phyloP scores from a whole-genome alignment of 805 yeast genomes.

The Ogataea ramenticola region DNA sequence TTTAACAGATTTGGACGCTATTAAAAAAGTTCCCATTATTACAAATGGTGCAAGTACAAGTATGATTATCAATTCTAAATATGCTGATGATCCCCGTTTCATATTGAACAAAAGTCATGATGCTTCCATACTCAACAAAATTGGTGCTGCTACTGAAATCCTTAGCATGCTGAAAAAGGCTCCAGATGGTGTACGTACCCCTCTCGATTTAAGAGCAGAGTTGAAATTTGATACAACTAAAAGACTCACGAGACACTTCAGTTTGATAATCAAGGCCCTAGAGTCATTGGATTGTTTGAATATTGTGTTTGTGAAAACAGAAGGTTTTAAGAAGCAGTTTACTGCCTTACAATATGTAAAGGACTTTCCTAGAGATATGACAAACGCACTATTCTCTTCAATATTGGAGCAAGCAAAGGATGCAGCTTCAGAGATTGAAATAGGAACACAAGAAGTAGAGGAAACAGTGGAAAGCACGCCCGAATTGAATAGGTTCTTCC shows the following conservation, averaged over 20 bases:
- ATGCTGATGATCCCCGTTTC: slow-evolving; percentile 12
- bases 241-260: slow-evolving; percentile 25
- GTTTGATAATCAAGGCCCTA: slow-evolving; percentile 41
- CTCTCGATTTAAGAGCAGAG: slow-evolving; percentile 54
- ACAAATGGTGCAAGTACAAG: slow-evolving; percentile 46
- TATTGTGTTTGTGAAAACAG: slow-evolving; percentile 18
- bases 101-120: background rate
- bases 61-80: slow-evolving; percentile 44
- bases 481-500: slow-evolving; percentile 46
- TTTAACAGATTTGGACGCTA: slow-evolving; percentile 42
- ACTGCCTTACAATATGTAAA: slow-evolving; percentile 17
- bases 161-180: slow-evolving; percentile 47
- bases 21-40: slow-evolving; percentile 30
- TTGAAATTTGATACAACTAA: slow-evolving; percentile 38
- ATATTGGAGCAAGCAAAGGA: slow-evolving; percentile 12
- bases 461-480: slow-evolving; percentile 25
- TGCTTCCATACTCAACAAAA: slow-evolving; percentile 5
- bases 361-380: slow-evolving; percentile 10
- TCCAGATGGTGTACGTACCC: slow-evolving; percentile 53
- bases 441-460: slow-evolving; percentile 23
- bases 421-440: slow-evolving; percentile 3
- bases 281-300: slow-evolving; percentile 29
- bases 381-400: slow-evolving; percentile 15
- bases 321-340: slow-evolving; percentile 13
- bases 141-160: slow-evolving; percentile 22